Conservation (phyloP, 257 asterid genomes). For the Verbena officinalis region DNA sequence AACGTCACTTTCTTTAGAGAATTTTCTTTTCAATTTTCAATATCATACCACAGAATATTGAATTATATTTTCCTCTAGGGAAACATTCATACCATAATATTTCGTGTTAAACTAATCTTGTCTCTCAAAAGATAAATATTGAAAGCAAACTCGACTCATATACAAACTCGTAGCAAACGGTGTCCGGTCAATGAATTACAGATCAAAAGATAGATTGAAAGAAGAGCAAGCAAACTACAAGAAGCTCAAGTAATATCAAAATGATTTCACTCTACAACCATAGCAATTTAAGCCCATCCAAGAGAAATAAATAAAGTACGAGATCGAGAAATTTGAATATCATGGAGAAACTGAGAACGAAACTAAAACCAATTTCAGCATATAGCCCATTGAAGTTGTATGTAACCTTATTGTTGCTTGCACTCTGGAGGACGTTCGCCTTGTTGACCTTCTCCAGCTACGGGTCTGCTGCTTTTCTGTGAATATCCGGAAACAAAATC, state of each 20-base stretch:
- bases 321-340: neutral
- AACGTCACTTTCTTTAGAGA: too few relatives aligned
- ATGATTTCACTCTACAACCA: constrained; percentile 27
- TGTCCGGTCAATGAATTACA: constrained; percentile 17
- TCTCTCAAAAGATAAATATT: neutral
- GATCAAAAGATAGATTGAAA: constrained; percentile 19
- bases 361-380: neutral
- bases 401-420: constrained; percentile 54
- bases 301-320: constrained; percentile 11
- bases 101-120: neutral
- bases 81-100: neutral
- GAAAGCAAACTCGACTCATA: constrained; percentile 25
- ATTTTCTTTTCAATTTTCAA: too few relatives aligned
- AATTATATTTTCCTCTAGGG: too few relatives aligned
- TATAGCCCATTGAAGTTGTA: neutral
- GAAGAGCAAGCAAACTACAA: constrained; percentile 17
- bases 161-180: constrained; percentile 29
- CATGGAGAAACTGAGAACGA: constrained; percentile 9
- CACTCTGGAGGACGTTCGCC: constrained; percentile 64
- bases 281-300: neutral
- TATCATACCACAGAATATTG: too few relatives aligned
- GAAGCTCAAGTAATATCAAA: constrained; percentile 28
- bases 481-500: constrained; percentile 6
- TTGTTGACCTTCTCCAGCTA: constrained; percentile 42
- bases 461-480: constrained; percentile 43